Conservation (phyloP, 331 rosid species). For the Saraca asoca region DNA sequence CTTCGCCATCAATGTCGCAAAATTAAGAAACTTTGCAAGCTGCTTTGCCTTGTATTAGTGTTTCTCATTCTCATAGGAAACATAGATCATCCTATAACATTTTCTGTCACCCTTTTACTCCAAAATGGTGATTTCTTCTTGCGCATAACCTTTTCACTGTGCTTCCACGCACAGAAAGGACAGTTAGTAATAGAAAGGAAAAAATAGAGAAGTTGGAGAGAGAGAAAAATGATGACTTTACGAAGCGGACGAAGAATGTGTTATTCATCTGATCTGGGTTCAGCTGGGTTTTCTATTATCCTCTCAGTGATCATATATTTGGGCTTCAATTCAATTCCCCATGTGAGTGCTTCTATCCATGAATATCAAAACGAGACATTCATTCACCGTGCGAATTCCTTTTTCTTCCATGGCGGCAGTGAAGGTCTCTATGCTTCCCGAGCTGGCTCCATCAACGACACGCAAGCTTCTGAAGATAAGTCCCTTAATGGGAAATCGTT, state of each 20-base stretch:
- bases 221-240: conserved; percentile 24
- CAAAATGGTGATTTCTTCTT: neutral
- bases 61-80: neutral
- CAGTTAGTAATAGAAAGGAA: neutral
- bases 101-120: neutral
- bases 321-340: conserved; percentile 33
- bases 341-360: conserved; percentile 76
- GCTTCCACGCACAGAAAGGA: neutral
- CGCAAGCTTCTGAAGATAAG: conserved; percentile 49
- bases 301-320: conserved; percentile 24
- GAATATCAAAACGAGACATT: conserved; percentile 67
- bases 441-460: conserved; percentile 28
- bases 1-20: too few relatives aligned
- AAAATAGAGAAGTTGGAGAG: neutral
- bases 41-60: too few relatives aligned
- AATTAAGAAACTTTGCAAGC: too few relatives aligned
- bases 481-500: conserved; percentile 66
- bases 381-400: conserved; percentile 72
- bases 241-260: conserved; percentile 1
- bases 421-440: conserved; percentile 78
- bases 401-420: conserved; percentile 90
- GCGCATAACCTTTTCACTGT: neutral
- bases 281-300: conserved; percentile 27
- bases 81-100: neutral
- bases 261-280: conserved; percentile 36